These are phyloP conservation scores for Verticillium nonalfalfae DNA, from an alignment of 2,329 filamentous ascomycete species.

Conservation along the genomic window DNA sequence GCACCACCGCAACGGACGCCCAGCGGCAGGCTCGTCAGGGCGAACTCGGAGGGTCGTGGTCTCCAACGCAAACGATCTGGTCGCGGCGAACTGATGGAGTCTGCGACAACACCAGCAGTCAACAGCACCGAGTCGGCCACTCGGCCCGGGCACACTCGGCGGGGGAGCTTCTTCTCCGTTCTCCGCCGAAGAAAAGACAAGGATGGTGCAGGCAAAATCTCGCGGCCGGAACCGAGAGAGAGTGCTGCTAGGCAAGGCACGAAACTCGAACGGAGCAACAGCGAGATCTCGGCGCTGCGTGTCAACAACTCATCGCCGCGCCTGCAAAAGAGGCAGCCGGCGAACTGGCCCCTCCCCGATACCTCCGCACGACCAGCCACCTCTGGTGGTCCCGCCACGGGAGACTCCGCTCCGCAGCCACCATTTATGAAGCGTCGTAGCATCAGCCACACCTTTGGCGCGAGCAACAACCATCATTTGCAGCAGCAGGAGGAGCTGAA, in stretches of 20 bases:
- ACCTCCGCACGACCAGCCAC: slow-evolving; percentile 28
- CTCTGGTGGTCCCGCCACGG: slow-evolving; percentile 19
- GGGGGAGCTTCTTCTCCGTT: slow-evolving; percentile 49
- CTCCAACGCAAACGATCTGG: slow-evolving; percentile 36
- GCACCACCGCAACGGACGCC: slow-evolving; percentile 12
- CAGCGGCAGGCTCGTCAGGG: slow-evolving; percentile 11
- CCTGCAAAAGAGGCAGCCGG: slow-evolving; percentile 10
- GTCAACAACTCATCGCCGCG: slow-evolving; percentile 20
- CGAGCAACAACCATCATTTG: slow-evolving; percentile 7
- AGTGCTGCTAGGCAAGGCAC: slow-evolving; percentile 58
- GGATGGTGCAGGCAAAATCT: slow-evolving; percentile 42
- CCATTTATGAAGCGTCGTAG: slow-evolving; percentile 28
- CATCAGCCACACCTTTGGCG: slow-evolving; percentile 23
- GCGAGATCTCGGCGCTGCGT: slow-evolving; percentile 42
- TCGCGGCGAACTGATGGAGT: slow-evolving; percentile 23
- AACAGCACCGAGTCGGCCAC: slow-evolving; percentile 11
- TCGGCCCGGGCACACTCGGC: slow-evolving; percentile 26
- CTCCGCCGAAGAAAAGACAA: slow-evolving; percentile 59
- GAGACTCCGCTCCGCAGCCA: slow-evolving; percentile 10
- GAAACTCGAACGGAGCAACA: slow-evolving; percentile 50
- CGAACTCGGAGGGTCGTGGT: slow-evolving; percentile 11
- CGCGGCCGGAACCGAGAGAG: slow-evolving; percentile 45
- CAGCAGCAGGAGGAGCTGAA: slow-evolving; percentile 8
- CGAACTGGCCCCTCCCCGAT: slow-evolving; percentile 41
- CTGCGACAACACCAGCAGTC: slow-evolving; percentile 14